Base-by-base conservation (phyloP, 2,329 filamentous ascomycete species). In the Lecanicillium sp. region DNA sequence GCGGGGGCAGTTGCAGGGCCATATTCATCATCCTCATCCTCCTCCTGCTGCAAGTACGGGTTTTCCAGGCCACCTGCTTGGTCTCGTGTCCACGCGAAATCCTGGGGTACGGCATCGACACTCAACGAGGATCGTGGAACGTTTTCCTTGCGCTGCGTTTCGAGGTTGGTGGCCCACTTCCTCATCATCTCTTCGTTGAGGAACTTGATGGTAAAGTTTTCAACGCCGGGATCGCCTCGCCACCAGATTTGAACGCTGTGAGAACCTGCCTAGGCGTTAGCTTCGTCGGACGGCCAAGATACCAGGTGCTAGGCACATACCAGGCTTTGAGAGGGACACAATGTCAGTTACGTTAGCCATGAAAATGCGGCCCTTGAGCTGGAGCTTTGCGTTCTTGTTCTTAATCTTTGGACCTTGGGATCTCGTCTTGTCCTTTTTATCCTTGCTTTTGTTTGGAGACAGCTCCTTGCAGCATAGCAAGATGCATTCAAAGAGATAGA, bases 331-430 rank as follows among this genome's bases (percentile, higher is more conserved):
- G 43, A 92, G 70, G 14, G 84, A 89, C 30, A 95, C 70, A n/a
- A 95, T 82, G 58, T 95, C 87, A 29, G 89, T 96, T 39, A 98
- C 90, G 55, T 98, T 98, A 50, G 89, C 88, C 89, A 98, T 96
- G 65, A 95, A 96, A 52, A 98, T 98, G 37, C 92, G 80, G 29
- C 92, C 92, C 63, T 98, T 98, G 20, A 98, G 73, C 61, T 95
- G 89, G 44, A 96, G 71, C 62, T 90, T 95, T 30, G 83, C 83
- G 51, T 78, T 84, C 57, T 77, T 80, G 53, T 73, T 78, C 33
- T 66, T 64, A 33, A 61, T 56, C 58, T 80, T 85, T 42, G 78
- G 72, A 6, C 61, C 65, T 3, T 65, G 66, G 1, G 72, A 71
- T 40, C 67, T 67, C 5, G 71, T 73, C 54, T 77, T 78, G 54